Evolutionary conservation across 23 red algal species (phyloP), one percentile per base, ranked within the genome.

Genomic region (Gracilaria caudata): DNA sequence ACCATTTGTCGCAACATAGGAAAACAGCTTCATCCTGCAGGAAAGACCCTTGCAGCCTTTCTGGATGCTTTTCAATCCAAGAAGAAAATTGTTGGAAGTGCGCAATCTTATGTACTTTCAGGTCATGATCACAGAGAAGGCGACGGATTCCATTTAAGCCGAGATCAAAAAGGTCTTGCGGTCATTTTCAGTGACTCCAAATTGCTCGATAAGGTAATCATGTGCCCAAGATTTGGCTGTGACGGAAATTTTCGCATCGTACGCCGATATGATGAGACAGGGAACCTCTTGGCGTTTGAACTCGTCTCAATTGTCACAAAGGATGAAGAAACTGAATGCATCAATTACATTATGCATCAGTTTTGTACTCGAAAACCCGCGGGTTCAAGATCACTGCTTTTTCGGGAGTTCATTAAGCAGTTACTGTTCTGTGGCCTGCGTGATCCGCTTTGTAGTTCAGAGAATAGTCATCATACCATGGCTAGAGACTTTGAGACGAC

Each of bases 401-500:
- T 75, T 33, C 8, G 25, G 9, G 38, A 75, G 39, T 75, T 75
- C 46, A 24, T 75, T 23, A 39, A 75, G 46, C n/a, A 75, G 46
- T 0, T 75, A 43, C 39, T 1, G 21, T 24, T 39, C 24, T 11
- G 70, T 20, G 70, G 33, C 46, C 25, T 75, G n/a, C 9, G 0
- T 0, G 70, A 38, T 43, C 70, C 70, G 7, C 11, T 43, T 24
- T 14, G 46, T 11, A 14, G 30, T 0, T 0, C 39, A 75, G 70
- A 21, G 1, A 46, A 39, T n/a, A n/a, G 2, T 75, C 70, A 33
- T 43, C 70, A 40, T 1, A 75, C 24, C 38, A 46, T 36, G 32
- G 43, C 70, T n/a, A 75, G 7, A 75, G 70, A 75, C 46, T 75
- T 75, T 75, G 29, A 43, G 41, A 75, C 0, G 33, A 75, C 70